phyloP scores from a whole-genome alignment of 1,284 basidiomycete genomes.

The Cystobasidiaceae sp. region DNA sequence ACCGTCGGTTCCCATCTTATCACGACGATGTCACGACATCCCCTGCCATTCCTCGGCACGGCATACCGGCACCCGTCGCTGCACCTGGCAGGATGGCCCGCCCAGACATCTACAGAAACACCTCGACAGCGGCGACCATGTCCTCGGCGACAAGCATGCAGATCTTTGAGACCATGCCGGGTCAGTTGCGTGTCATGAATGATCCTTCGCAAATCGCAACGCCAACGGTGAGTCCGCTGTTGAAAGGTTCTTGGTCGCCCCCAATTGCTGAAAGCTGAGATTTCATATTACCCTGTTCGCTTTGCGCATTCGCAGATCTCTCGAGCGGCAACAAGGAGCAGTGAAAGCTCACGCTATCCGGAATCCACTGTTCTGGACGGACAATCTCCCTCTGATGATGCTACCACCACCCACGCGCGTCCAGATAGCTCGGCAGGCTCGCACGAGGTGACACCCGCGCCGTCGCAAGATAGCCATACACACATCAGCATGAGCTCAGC shows the following conservation, averaged over 20 bases:
- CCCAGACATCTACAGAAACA: no score
- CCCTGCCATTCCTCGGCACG: neutral
- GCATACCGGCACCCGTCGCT: neutral
- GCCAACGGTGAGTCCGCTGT: neutral
- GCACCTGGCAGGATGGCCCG: neutral
- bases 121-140: slow-evolving; percentile 5
- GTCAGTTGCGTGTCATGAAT: slow-evolving; percentile 11
- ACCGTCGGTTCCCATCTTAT: neutral
- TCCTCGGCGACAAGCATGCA: slow-evolving; percentile 30
- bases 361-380: neutral
- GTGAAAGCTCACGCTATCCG: slow-evolving; percentile 3
- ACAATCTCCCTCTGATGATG: neutral
- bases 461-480: slow-evolving; percentile 9
- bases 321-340: slow-evolving; percentile 9
- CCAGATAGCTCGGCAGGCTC: no score
- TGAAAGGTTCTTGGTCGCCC: no score
- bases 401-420: no score
- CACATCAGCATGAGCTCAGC: neutral
- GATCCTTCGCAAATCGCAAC: slow-evolving; percentile 21
- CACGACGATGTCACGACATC: neutral
- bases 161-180: slow-evolving; percentile 10
- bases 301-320: slow-evolving; percentile 3
- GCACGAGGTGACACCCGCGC: no score
- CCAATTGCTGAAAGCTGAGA: no score
- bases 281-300: neutral